Conservation (phyloP, 306 rosid species). For the Lathyrus oleraceus region DNA sequence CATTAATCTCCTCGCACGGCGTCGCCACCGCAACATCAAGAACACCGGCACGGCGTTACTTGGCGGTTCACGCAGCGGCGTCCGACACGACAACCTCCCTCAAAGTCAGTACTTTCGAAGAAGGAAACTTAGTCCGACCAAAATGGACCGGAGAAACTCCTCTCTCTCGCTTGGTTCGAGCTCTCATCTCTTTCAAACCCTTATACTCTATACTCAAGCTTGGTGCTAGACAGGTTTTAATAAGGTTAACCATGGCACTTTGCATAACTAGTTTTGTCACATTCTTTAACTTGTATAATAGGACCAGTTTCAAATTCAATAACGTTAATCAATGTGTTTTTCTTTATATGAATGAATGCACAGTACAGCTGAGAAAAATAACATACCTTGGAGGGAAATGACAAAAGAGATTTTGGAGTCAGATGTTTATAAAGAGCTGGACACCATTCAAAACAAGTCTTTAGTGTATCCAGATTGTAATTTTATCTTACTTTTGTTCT, state of each 20-base stretch:
- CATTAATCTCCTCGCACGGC: conserved; percentile 27
- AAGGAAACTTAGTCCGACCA: conserved; percentile 52
- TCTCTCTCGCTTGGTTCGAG: conserved; percentile 55
- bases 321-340: conserved; percentile 39
- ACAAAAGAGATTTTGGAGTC: conserved; percentile 56
- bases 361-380: conserved; percentile 75
- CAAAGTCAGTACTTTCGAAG: conserved; percentile 37
- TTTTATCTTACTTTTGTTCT: conserved; percentile 14
- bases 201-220: conserved; percentile 62
- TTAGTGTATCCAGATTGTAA: conserved; percentile 68
- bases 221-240: conserved; percentile 60
- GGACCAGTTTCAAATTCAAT: conserved; percentile 22
- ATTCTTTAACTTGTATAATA: background rate
- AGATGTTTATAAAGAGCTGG: conserved; percentile 58
- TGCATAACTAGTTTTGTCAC: background rate
- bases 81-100: conserved; percentile 32
- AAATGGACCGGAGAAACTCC: conserved; percentile 60
- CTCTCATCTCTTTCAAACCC: conserved; percentile 64
- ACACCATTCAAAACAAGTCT: conserved; percentile 50
- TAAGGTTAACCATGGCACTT: conserved; percentile 44
- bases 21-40: conserved; percentile 6
- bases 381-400: conserved; percentile 69
- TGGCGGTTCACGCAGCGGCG: conserved; percentile 35
- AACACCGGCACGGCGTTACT: background rate
- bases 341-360: conserved; percentile 22